Evolutionary conservation across 2,329 filamentous ascomycete genomes (phyloP).

Genomic region (Aspergillus fijiensis): DNA sequence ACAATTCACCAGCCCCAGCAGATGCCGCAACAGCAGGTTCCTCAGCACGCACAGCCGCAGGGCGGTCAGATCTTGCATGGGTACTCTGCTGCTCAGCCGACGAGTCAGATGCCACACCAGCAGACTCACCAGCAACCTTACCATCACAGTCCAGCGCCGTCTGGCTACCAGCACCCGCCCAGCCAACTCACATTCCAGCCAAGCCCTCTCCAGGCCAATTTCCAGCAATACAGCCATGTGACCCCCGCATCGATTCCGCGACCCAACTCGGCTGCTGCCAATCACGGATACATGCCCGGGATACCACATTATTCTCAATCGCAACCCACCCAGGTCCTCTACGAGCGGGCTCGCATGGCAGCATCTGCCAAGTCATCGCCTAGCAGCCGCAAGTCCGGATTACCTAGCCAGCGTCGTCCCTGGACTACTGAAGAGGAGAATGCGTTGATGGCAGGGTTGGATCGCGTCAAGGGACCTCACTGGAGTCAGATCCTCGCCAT

Average conservation of each 20-base stretch:
- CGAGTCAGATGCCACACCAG: conserved; percentile 23
- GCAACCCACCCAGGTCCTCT: conserved; percentile 56
- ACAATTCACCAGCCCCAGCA: conserved; percentile 21
- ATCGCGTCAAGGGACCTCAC: conserved; percentile 84
- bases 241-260: conserved; percentile 31
- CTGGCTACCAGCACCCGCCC: conserved; percentile 36
- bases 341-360: conserved; percentile 57
- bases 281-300: conserved; percentile 47
- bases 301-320: conserved; percentile 50
- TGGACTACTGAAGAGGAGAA: conserved; percentile 91
- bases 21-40: conserved; percentile 22
- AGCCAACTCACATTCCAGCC: conserved; percentile 40
- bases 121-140: conserved; percentile 32
- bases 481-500: conserved; percentile 89
- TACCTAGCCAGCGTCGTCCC: conserved; percentile 65
- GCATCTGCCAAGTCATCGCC: conserved; percentile 57
- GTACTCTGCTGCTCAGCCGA: conserved; percentile 35
- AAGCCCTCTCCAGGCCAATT: conserved; percentile 40
- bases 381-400: conserved; percentile 51
- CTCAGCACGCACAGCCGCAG: conserved; percentile 25
- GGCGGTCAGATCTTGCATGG: conserved; percentile 36
- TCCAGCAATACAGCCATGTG: conserved; percentile 44
- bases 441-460: conserved; percentile 82
- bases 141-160: conserved; percentile 37
- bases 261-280: conserved; percentile 36